phyloP scores from a whole-genome alignment of 768 basidiomycete species.

The Candolleomyces aberdarensis region DNA sequence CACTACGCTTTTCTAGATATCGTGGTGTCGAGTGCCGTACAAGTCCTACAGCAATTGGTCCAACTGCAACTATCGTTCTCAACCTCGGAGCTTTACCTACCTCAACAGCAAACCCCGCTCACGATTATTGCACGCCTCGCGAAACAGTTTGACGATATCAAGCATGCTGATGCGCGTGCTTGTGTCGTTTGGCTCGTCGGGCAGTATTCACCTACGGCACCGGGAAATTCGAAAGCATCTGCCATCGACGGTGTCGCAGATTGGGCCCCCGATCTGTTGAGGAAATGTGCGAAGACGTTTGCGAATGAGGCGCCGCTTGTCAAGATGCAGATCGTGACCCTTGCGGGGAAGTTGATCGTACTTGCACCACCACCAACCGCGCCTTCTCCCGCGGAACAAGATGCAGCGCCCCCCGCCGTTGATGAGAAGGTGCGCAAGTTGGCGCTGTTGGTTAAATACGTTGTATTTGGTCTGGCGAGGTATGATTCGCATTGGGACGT shows the following conservation, averaged over 20 bases:
- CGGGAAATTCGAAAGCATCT: constrained; percentile 23
- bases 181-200: constrained; percentile 93
- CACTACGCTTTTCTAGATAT: constrained; percentile 44
- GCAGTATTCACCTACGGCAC: constrained; percentile 59
- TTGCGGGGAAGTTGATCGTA: constrained; percentile 83
- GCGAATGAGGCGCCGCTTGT: constrained; percentile 66
- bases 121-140: constrained; percentile 80
- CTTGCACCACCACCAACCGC: constrained; percentile 40
- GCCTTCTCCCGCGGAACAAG: background rate
- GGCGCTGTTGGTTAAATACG: constrained; percentile 60
- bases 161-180: constrained; percentile 76
- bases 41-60: constrained; percentile 83
- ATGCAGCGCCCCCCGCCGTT: background rate
- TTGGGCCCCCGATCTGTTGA: constrained; percentile 88
- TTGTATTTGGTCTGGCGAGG: constrained; percentile 71
- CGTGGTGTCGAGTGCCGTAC: constrained; percentile 75
- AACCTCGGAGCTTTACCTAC: constrained; percentile 17
- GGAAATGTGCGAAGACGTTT: constrained; percentile 77
- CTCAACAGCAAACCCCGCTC: constrained; percentile 38
- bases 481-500: constrained; percentile 91
- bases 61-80: constrained; percentile 54
- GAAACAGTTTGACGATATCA: constrained; percentile 72
- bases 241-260: constrained; percentile 57
- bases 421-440: constrained; percentile 39
- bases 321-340: constrained; percentile 80